Evolutionary conservation across 768 basidiomycete species (phyloP).

Genomic region (Russula vinacea): DNA sequence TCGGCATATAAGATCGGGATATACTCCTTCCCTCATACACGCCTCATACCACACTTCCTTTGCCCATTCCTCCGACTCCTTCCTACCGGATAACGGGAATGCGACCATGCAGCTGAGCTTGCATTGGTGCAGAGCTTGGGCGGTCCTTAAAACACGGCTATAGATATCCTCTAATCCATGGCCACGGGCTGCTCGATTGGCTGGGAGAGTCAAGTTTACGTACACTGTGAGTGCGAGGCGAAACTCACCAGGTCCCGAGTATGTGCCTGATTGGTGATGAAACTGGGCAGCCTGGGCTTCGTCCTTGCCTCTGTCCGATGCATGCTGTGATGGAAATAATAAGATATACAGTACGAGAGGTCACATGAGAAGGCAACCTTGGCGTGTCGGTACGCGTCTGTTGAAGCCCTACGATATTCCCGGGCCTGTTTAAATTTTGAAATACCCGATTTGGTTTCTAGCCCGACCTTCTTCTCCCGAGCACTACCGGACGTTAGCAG

Average conservation of each 20-base stretch:
- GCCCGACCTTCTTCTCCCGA: neutral
- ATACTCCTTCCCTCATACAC: neutral
- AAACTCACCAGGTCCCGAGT: neutral
- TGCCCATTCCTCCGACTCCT: neutral
- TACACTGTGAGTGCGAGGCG: neutral
- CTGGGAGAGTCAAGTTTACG: too few species aligned
- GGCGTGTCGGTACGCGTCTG: neutral
- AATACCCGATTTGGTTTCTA: neutral
- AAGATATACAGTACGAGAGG: neutral
- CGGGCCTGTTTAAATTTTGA: neutral
- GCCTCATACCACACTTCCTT: slow-evolving; percentile 3
- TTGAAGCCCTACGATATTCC: slow-evolving; percentile 10
- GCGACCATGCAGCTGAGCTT: slow-evolving; percentile 16
- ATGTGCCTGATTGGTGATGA: neutral
- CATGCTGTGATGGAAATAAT: neutral
- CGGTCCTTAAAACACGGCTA: neutral
- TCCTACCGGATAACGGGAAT: neutral
- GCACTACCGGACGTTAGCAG: slow-evolving; percentile 1
- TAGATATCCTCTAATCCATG: neutral
- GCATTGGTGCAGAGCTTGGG: neutral
- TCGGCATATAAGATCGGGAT: too few species aligned
- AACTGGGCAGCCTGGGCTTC: too few species aligned
- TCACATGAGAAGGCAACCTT: neutral
- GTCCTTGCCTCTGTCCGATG: neutral
- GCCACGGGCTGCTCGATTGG: too few species aligned